Evolutionary conservation across 371 early-diverging fungal species (phyloP).

Genomic region (Gilbertella persicaria): DNA sequence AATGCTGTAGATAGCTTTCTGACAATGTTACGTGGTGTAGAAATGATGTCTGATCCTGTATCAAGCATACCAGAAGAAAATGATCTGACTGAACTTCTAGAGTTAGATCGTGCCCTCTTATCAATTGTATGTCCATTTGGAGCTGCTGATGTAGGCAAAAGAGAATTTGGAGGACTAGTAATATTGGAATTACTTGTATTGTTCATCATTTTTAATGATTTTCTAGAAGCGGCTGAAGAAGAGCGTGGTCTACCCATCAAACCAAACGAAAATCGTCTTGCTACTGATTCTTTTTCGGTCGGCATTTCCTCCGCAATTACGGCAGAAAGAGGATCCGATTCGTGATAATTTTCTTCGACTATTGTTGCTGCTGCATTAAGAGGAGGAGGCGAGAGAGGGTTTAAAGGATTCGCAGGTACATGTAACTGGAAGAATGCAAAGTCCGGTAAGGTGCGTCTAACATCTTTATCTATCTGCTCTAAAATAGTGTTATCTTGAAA

Average conservation of each 20-base stretch:
- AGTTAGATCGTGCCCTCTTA: slow-evolving; percentile 39
- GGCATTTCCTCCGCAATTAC: slow-evolving; percentile 1
- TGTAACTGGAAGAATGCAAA: slow-evolving; percentile 78
- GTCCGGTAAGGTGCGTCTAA: slow-evolving; percentile 80
- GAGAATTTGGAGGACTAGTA: neutral
- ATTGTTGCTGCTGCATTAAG: neutral
- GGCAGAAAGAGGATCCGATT: slow-evolving; percentile 15
- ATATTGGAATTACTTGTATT: slow-evolving; percentile 6
- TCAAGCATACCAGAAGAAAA: slow-evolving; percentile 35
- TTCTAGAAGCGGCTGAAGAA: slow-evolving; percentile 44
- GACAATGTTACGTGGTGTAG: slow-evolving; percentile 45
- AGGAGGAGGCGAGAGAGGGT: slow-evolving; percentile 50
- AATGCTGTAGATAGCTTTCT: slow-evolving; percentile 50
- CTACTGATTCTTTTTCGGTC: slow-evolving; percentile 19
- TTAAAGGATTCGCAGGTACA: slow-evolving; percentile 53
- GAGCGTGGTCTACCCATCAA: slow-evolving; percentile 46
- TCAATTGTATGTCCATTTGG: neutral
- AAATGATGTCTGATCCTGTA: slow-evolving; percentile 25
- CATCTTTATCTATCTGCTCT: slow-evolving; percentile 87
- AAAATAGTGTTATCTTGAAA: slow-evolving; percentile 61
- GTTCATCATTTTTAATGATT: slow-evolving; percentile 26
- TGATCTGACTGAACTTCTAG: slow-evolving; percentile 44
- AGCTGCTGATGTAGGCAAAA: neutral
- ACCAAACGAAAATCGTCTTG: slow-evolving; percentile 45
- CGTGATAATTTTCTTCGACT: slow-evolving; percentile 1